Conservation (phyloP, 2,329 filamentous ascomycete species). For the Scytalidium sp. region DNA sequence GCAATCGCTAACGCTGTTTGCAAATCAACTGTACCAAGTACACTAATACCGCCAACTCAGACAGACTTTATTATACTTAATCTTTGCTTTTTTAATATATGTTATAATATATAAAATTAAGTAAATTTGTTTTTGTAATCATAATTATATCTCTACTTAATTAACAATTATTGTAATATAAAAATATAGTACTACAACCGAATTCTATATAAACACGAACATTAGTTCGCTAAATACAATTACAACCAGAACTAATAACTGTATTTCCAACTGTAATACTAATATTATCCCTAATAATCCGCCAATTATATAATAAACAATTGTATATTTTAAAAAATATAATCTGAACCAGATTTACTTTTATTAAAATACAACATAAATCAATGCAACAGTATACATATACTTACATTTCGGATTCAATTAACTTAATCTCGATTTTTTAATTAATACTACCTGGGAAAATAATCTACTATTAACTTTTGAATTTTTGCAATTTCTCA, state of each 20-base stretch:
- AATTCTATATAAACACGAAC: constrained; percentile 28
- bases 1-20: constrained; percentile 35
- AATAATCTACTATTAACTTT: constrained; percentile 17
- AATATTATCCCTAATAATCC: constrained; percentile 29
- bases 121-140: too few relatives aligned
- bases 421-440: constrained; percentile 27
- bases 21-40: constrained; percentile 42
- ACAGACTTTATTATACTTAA: constrained; percentile 37
- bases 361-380: constrained; percentile 17
- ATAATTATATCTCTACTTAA: too few relatives aligned
- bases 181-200: constrained; percentile 33
- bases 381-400: constrained; percentile 17
- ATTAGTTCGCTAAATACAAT: constrained; percentile 32
- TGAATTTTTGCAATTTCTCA: constrained; percentile 30
- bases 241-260: constrained; percentile 24
- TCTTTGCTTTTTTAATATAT: constrained; percentile 40
- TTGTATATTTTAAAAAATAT: constrained; percentile 31
- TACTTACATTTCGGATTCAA: constrained; percentile 32
- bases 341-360: constrained; percentile 24
- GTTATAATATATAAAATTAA: constrained; percentile 36
- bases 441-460: constrained; percentile 19
- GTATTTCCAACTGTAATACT: constrained; percentile 37
- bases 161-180: too few relatives aligned
- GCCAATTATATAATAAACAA: constrained; percentile 8
- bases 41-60: constrained; percentile 28